Evolutionary conservation across 441 rosid genomes (phyloP).

Genomic region (Populus hybrid): DNA sequence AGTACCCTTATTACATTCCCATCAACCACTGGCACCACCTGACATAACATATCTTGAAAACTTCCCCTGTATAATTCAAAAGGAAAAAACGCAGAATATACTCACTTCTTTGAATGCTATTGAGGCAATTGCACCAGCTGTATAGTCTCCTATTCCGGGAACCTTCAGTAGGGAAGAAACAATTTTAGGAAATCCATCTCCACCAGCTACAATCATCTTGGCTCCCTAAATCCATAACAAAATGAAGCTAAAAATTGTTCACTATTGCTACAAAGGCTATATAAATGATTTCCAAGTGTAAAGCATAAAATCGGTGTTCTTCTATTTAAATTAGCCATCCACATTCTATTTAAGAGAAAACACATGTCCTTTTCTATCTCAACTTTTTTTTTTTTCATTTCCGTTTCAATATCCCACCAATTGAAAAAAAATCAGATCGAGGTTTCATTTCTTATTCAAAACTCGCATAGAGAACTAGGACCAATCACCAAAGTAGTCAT

Average conservation of each 20-base stretch:
- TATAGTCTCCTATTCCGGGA: conserved; percentile 91
- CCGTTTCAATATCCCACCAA: not conserved
- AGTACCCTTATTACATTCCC: conserved; percentile 91
- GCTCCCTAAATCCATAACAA: conserved; percentile 56
- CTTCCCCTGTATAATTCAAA: conserved; percentile 2
- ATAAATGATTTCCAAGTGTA: not conserved
- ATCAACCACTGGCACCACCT: conserved; percentile 91
- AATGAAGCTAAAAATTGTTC: conserved; percentile 9
- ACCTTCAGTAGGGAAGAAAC: conserved; percentile 60
- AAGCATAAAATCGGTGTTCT: not conserved
- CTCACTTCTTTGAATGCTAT: conserved; percentile 78
- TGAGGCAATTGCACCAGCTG: conserved; percentile 95
- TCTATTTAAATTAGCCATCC: not conserved
- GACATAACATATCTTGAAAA: conserved; percentile 23
- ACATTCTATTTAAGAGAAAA: not conserved
- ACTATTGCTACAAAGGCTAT: not conserved
- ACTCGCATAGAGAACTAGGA: not conserved
- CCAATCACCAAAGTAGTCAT: not conserved
- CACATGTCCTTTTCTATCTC: not conserved
- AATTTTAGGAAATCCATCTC: conserved; percentile 59
- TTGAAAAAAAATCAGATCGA: no score
- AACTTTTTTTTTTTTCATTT: not conserved
- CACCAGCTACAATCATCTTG: conserved; percentile 62
- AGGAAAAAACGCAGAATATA: conserved; percentile 16
- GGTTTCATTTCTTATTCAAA: not conserved